A percentile compares a stretch with the other conserved stretches of the same genome.
These are phyloP conservation scores for Nakazawaea sp. DNA, from an alignment of 805 yeast genomes.

Conservation along the genomic window DNA sequence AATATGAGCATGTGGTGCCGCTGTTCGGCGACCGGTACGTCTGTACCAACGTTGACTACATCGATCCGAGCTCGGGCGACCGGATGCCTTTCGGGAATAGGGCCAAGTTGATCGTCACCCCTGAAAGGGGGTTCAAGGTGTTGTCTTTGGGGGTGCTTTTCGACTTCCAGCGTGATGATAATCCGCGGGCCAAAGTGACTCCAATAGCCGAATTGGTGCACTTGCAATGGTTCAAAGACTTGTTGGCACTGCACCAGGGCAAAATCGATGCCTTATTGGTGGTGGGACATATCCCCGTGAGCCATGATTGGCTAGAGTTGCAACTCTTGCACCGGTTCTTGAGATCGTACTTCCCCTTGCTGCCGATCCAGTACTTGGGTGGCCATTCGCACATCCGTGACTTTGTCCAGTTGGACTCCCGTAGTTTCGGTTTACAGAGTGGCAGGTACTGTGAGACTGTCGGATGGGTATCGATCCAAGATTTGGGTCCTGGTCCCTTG, in stretches of 20 bases:
- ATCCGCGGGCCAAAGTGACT: conserved; percentile 55
- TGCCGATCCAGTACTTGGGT: conserved; percentile 79
- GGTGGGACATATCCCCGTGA: conserved; percentile 75
- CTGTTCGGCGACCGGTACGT: conserved; percentile 61
- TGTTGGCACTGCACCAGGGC: conserved; percentile 23
- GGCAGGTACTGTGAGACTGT: conserved; percentile 91
- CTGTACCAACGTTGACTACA: conserved; percentile 63
- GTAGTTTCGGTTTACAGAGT: conserved; percentile 77
- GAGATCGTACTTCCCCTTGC: conserved; percentile 52
- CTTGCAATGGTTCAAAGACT: conserved; percentile 59
- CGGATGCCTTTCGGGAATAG: conserved; percentile 64
- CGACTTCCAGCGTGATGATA: conserved; percentile 54
- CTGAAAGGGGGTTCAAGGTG: conserved; percentile 39
- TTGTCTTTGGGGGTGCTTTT: conserved; percentile 76
- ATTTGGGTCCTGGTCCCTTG: conserved; percentile 15
- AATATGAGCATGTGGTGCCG: conserved; percentile 52
- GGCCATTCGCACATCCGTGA: conserved; percentile 94
- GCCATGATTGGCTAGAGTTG: conserved; percentile 48
- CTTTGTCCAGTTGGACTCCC: conserved; percentile 59
- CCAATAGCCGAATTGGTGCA: conserved; percentile 47
- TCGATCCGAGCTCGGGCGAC: conserved; percentile 28
- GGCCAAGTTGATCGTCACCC: conserved; percentile 60
- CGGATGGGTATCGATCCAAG: conserved; percentile 71
- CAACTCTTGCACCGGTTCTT: conserved; percentile 38
- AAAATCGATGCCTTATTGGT: conserved; percentile 61